Base-by-base conservation (phyloP, 106 monocot genomes). In the Acanthochlamys bracteata region DNA sequence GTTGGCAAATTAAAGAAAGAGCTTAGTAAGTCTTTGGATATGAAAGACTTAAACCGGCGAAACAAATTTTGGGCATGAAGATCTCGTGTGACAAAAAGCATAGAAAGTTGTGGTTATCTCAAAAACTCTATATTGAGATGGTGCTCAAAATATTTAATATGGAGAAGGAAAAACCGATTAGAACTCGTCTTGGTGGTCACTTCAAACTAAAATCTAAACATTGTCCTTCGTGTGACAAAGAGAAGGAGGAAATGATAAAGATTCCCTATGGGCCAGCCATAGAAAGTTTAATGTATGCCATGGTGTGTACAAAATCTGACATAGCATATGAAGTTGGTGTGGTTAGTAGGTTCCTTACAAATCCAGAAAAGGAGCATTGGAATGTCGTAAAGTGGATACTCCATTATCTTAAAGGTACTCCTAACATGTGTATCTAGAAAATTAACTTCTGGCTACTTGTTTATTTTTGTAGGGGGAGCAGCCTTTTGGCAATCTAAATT, bases 381-480 rank as follows among this genome's bases (percentile, higher is more conserved):
- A 17, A 12, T 14, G 49, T 9, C 2, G 9, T 49, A 14, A 49
- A 49, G 9, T 49, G 49, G 9, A 49, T 49, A 33, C 33, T 49
- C 49, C 12, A 17, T 12, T 49, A 49, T 49, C 49, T 49, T 17
- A 49, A 9, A 49, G 49, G 49, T 9, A 49, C 49, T 49, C 10
- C 49, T 33, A 33, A 33, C 3, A 14, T 49, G 17, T 49, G 49
- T 49, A 14, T 60, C 24, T 60, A 60, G 60, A 24, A 60, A 60
- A 15, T 27, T 24, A 21, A 27, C 33, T 26, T 60, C 25, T 60
- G 60, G 60, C 16, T 60, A 60, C 33, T 15, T 60, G 9, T 24
- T 60, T 22, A 27, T 24, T 26, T 60, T 60, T 60, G 60, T 2
- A 60, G 23, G 60, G 60, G 33, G 24, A 60, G 60, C 49, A 14